phyloP scores from a whole-genome alignment of 495 filamentous ascomycete genomes.

The Penicillium antarcticum region DNA sequence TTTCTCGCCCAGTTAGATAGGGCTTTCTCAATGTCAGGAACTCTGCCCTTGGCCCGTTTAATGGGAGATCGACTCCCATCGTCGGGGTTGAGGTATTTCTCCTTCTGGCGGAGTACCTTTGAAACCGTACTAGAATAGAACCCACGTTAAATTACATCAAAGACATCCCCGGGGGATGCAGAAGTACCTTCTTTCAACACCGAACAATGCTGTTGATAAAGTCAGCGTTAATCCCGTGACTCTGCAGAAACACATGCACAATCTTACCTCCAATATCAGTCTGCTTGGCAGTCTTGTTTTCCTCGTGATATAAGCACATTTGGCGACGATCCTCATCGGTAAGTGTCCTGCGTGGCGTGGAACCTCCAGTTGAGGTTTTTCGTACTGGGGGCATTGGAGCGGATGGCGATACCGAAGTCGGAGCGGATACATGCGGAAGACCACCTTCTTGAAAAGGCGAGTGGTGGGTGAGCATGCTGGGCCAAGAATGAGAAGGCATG shows the following conservation, averaged over 20 bases:
- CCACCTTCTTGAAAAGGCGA: constrained; percentile 26
- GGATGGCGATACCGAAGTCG: constrained; percentile 48
- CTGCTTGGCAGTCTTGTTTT: constrained; percentile 93
- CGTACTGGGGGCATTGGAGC: constrained; percentile 47
- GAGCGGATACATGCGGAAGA: constrained; percentile 51
- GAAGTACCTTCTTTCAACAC: constrained; percentile 91
- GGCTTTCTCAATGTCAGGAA: constrained; percentile 94
- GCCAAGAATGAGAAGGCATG: constrained; percentile 66
- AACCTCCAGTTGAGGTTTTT: constrained; percentile 49
- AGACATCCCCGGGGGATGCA: neutral
- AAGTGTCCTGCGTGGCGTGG: constrained; percentile 81
- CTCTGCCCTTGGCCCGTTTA: constrained; percentile 85
- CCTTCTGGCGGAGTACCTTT: constrained; percentile 93
- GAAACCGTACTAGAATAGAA: constrained; percentile 79
- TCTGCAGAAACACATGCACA: constrained; percentile 1
- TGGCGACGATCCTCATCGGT: constrained; percentile 87
- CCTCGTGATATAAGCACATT: constrained; percentile 96
- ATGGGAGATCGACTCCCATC: constrained; percentile 85
- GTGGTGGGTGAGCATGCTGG: constrained; percentile 59
- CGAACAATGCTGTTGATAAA: constrained; percentile 69
- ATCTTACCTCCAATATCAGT: constrained; percentile 90
- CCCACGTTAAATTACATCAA: constrained; percentile 22
- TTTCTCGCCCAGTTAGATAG: constrained; percentile 85
- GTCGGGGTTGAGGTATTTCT: constrained; percentile 90
- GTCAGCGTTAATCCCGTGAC: constrained; percentile 25